Conservation (phyloP, 2,329 filamentous ascomycete species). For the Paecilomyces niveus region DNA sequence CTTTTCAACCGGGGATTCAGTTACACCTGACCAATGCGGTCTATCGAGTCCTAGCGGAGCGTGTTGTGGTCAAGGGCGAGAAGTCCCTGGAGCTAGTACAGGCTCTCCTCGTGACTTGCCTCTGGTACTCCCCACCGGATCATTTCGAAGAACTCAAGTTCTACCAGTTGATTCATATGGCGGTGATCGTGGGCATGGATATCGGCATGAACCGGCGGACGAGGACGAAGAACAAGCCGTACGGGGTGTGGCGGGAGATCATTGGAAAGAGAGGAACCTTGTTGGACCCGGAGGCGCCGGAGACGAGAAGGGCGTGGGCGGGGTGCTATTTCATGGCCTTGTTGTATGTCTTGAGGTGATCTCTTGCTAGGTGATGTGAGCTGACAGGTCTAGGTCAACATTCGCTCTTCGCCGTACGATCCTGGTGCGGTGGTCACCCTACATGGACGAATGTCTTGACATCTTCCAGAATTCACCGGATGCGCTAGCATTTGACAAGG, state of each 20-base stretch:
- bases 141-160: conserved; percentile 82
- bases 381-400: conserved; percentile 39
- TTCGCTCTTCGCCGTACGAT: conserved; percentile 54
- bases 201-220: conserved; percentile 63
- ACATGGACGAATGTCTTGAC: conserved; percentile 56
- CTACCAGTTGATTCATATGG: conserved; percentile 77
- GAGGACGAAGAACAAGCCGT: conserved; percentile 25
- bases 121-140: conserved; percentile 81
- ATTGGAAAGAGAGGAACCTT: conserved; percentile 28
- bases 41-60: conserved; percentile 66
- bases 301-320: conserved; percentile 53
- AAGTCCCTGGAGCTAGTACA: conserved; percentile 82
- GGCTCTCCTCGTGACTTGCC: conserved; percentile 63
- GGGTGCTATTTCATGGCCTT: conserved; percentile 56
- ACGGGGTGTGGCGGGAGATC: conserved; percentile 31
- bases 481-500: conserved; percentile 49
- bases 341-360: conserved; percentile 35
- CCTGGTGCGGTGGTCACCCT: conserved; percentile 54
- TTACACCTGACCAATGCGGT: conserved; percentile 59
- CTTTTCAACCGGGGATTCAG: conserved; percentile 50
- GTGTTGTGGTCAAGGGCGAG: conserved; percentile 65
- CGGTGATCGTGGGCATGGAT: conserved; percentile 75
- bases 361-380: neutral
- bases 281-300: conserved; percentile 46
- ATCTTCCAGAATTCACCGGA: conserved; percentile 51